Conservation (phyloP, 2,329 filamentous ascomycete species). For the Pyrenophora graminea region DNA sequence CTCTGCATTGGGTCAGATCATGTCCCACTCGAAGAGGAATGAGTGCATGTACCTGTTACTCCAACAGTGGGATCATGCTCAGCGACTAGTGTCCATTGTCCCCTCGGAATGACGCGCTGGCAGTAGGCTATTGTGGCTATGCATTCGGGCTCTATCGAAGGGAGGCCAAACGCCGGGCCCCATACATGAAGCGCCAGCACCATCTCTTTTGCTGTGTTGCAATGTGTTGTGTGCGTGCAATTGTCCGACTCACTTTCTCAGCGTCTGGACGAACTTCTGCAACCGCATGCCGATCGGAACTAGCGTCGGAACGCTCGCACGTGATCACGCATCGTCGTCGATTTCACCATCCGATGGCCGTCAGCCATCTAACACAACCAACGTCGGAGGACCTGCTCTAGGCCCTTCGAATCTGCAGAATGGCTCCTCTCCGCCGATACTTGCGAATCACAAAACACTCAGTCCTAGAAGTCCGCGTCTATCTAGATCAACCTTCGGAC, state of each 20-base stretch:
- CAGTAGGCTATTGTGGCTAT: constrained; percentile 81
- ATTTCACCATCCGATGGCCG: neutral
- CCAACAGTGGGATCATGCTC: constrained; percentile 68
- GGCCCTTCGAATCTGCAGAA: constrained; percentile 44
- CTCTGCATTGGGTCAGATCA: constrained; percentile 44
- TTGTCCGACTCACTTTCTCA: neutral
- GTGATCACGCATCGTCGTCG: constrained; percentile 27
- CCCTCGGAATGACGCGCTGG: constrained; percentile 61
- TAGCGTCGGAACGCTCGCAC: constrained; percentile 22
- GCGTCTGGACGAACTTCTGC: constrained; percentile 7
- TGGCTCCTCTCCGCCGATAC: constrained; percentile 89
- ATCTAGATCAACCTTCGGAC: constrained; percentile 87
- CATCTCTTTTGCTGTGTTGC: constrained; percentile 33
- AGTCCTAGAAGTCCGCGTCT: constrained; percentile 94
- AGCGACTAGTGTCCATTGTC: constrained; percentile 49
- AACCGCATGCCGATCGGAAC: constrained; percentile 8
- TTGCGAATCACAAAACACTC: constrained; percentile 90
- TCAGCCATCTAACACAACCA: neutral
- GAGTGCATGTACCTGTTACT: constrained; percentile 56
- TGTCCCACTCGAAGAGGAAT: neutral
- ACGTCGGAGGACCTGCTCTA: neutral
- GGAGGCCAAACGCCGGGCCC: constrained; percentile 84
- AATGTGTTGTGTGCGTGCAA: neutral
- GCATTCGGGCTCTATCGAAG: constrained; percentile 91
- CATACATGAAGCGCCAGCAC: constrained; percentile 82